phyloP scores from a whole-genome alignment of 2,329 filamentous ascomycete genomes.

The Lachnellula subtilissima region DNA sequence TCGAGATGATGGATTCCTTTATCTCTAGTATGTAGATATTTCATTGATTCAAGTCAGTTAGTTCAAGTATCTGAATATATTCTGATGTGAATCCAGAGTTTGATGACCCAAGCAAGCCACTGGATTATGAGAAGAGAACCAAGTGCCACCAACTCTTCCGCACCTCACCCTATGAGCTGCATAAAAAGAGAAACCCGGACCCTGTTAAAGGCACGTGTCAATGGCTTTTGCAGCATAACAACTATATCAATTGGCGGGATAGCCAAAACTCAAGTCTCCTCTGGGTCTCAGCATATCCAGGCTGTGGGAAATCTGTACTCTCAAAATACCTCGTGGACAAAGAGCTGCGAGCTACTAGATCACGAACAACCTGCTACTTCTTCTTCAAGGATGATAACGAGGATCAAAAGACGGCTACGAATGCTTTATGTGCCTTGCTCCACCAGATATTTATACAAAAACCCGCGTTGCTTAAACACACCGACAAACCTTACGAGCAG shows the following conservation, averaged over 20 bases:
- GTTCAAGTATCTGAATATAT: not conserved
- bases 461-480: constrained; percentile 32
- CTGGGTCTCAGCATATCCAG: constrained; percentile 36
- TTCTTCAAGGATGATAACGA: constrained; percentile 38
- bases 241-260: constrained; percentile 31
- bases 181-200: constrained; percentile 28
- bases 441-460: constrained; percentile 36
- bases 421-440: constrained; percentile 37
- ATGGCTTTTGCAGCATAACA: constrained; percentile 32
- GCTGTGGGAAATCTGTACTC: constrained; percentile 38
- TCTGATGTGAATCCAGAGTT: not conserved
- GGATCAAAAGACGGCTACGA: constrained; percentile 32
- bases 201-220: constrained; percentile 29
- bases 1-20: constrained; percentile 6
- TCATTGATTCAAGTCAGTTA: not conserved
- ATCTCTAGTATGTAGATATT: too few relatives aligned
- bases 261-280: constrained; percentile 27
- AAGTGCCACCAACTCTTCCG: constrained; percentile 37
- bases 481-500: constrained; percentile 21
- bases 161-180: constrained; percentile 28
- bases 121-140: not conserved
- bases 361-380: constrained; percentile 36
- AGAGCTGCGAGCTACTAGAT: constrained; percentile 16
- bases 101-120: not conserved
- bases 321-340: constrained; percentile 33